Conservation (phyloP, 129 eudicot species). For the Chrysanthemum makinoi region DNA sequence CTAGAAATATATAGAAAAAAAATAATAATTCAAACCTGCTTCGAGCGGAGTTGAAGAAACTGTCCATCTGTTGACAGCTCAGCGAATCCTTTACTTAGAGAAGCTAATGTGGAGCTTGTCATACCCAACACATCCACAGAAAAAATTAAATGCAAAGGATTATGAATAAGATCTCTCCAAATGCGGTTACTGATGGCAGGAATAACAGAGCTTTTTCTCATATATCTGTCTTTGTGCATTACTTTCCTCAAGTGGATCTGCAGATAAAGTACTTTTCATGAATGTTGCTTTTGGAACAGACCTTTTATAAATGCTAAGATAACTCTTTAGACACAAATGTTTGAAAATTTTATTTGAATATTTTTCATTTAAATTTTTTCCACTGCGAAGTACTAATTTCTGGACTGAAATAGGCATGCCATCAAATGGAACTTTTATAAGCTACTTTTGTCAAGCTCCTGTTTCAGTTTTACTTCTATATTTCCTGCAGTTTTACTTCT, state of each 20-base stretch:
- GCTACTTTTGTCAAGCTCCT: conserved; percentile 9
- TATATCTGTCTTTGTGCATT: conserved; percentile 92
- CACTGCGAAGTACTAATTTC: not conserved
- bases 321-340: not conserved
- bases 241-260: conserved; percentile 92
- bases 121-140: conserved; percentile 94
- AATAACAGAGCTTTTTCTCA: conserved; percentile 84
- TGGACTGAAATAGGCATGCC: not conserved
- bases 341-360: not conserved
- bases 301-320: conserved; percentile 5
- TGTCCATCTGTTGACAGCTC: conserved; percentile 99
- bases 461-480: not conserved
- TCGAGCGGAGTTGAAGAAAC: conserved; percentile 88
- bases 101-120: conserved; percentile 97
- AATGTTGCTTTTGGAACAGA: not conserved
- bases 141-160: conserved; percentile 85
- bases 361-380: not conserved
- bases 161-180: conserved; percentile 92
- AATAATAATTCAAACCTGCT: conserved; percentile 54
- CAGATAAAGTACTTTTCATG: conserved; percentile 9
- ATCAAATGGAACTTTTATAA: conserved; percentile 4
- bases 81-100: conserved; percentile 94
- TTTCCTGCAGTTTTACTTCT: not conserved
- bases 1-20: not conserved
- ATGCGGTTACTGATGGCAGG: conserved; percentile 88